Percentiles rank a stretch among this genome's conserved stretches.
These are phyloP conservation scores for Mycena maculata DNA, from an alignment of 768 basidiomycete genomes.

Conservation along the genomic window DNA sequence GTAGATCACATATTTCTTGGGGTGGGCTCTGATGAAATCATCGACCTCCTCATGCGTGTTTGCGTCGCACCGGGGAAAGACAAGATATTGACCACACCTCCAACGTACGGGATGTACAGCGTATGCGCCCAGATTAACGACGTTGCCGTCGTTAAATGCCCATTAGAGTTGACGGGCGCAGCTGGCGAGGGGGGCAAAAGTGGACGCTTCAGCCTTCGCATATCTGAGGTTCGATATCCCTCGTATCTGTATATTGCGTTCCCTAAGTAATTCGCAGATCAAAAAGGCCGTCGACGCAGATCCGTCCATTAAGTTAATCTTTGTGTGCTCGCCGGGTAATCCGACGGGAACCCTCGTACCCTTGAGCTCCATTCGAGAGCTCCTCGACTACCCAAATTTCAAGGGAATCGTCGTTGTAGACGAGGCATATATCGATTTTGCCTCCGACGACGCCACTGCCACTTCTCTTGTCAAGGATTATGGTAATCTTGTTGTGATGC, in stretches of 20 bases:
- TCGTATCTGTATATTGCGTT: not conserved
- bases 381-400: conserved; percentile 85
- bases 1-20: conserved; percentile 87
- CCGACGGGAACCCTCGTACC: conserved; percentile 92
- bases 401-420: conserved; percentile 94
- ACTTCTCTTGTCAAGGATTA: conserved; percentile 81
- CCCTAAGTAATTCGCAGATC: conserved; percentile 57
- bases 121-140: conserved; percentile 98
- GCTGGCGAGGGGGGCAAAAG: conserved; percentile 79
- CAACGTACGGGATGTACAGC: conserved; percentile 98
- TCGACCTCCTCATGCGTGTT: conserved; percentile 93
- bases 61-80: conserved; percentile 85
- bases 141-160: conserved; percentile 81
- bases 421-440: conserved; percentile 98
- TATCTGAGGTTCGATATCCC: conserved; percentile 72
- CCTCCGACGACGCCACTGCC: conserved; percentile 69
- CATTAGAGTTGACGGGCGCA: conserved; percentile 67
- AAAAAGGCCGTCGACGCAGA: conserved; percentile 76
- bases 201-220: conserved; percentile 78
- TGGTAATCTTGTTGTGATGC: conserved; percentile 92
- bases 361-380: conserved; percentile 69
- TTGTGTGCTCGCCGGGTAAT: conserved; percentile 97
- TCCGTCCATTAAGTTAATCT: conserved; percentile 87
- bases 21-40: conserved; percentile 96
- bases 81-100: conserved; percentile 89